These are phyloP conservation scores for Camelina neglecta DNA, from an alignment of 345 rosid genomes.

Conservation along the genomic window DNA sequence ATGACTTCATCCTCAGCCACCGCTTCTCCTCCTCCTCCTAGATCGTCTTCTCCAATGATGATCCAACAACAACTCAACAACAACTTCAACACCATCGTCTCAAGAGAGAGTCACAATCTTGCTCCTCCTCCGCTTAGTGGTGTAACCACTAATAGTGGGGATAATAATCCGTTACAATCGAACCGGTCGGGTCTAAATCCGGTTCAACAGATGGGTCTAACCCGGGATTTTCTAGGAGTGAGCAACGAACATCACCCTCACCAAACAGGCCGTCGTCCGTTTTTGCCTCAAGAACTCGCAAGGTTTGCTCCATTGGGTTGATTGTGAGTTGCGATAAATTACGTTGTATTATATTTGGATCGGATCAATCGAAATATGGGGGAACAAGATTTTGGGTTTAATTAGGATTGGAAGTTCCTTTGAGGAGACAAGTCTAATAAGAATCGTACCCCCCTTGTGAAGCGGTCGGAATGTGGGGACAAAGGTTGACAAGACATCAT, in stretches of 20 bases:
- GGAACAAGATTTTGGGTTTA: conserved; percentile 26
- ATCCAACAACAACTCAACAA: conserved; percentile 44
- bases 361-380: conserved; percentile 2
- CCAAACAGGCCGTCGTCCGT: conserved; percentile 56
- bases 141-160: conserved; percentile 32
- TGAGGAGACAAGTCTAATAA: conserved; percentile 39
- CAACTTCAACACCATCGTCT: conserved; percentile 34
- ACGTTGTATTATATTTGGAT: not conserved
- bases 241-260: conserved; percentile 51
- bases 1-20: conserved; percentile 57
- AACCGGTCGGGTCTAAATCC: conserved; percentile 46
- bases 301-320: conserved; percentile 75
- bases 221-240: conserved; percentile 86
- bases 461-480: conserved; percentile 41
- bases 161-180: conserved; percentile 24
- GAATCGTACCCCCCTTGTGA: conserved; percentile 37
- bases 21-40: conserved; percentile 46
- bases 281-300: conserved; percentile 64
- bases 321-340: not conserved
- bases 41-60: conserved; percentile 42
- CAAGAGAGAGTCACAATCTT: conserved; percentile 40
- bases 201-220: conserved; percentile 54
- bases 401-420: conserved; percentile 51
- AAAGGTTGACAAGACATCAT: conserved; percentile 40
- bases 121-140: conserved; percentile 38